Conservation (phyloP, 2,329 filamentous ascomycete genomes). For the Emmonsiellopsis sp. region DNA sequence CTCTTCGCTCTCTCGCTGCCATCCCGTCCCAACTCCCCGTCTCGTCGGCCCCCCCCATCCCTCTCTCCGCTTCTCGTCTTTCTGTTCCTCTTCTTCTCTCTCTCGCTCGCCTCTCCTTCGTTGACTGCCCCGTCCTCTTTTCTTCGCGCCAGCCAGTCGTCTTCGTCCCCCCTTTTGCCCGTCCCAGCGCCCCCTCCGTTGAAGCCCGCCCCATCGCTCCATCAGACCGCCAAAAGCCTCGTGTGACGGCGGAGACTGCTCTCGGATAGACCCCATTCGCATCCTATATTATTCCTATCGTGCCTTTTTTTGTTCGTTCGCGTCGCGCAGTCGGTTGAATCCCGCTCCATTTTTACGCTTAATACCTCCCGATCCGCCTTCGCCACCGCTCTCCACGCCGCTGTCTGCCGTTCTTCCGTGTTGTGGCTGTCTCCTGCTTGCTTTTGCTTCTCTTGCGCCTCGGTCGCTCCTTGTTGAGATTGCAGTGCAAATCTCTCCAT, state of each 20-base stretch:
- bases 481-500: slow-evolving; percentile 11
- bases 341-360: background rate
- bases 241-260: too few relatives aligned
- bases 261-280: background rate
- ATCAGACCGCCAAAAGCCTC: background rate
- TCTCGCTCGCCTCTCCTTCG: slow-evolving; percentile 9
- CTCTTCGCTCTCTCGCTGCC: slow-evolving; percentile 19
- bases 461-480: slow-evolving; percentile 8
- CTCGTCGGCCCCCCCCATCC: slow-evolving; percentile 15
- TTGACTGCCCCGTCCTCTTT: slow-evolving; percentile 6
- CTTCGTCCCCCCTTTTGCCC: slow-evolving; percentile 9
- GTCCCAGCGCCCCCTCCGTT: background rate
- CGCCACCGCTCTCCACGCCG: background rate
- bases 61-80: slow-evolving; percentile 12
- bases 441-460: background rate
- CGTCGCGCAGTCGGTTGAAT: slow-evolving; percentile 1
- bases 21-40: slow-evolving; percentile 10
- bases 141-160: slow-evolving; percentile 5
- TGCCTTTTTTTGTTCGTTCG: background rate
- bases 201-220: slow-evolving; percentile 6
- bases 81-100: slow-evolving; percentile 19
- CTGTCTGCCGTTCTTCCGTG: background rate
- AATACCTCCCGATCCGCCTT: background rate
- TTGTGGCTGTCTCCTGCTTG: background rate
- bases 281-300: background rate